Evolutionary conservation across 306 rosid genomes (phyloP).

Genomic region (Amphicarpaea edgeworthii): DNA sequence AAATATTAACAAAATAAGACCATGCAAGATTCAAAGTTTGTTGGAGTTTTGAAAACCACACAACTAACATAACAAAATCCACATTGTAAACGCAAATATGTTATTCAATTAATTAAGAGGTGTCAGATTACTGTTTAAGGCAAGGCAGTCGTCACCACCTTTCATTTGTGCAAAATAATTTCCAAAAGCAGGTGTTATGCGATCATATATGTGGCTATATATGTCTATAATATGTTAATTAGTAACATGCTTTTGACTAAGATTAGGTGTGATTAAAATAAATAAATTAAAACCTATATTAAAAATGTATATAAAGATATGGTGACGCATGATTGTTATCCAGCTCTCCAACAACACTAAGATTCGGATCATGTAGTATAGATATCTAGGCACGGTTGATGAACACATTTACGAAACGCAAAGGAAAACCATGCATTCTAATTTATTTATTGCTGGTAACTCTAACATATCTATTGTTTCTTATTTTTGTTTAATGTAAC

Average conservation of each 20-base stretch:
- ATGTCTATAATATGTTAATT: conserved; percentile 10
- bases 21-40: conserved; percentile 65
- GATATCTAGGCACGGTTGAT: conserved; percentile 16
- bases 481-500: not conserved
- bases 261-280: conserved; percentile 24
- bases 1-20: conserved; percentile 31
- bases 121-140: conserved; percentile 39
- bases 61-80: conserved; percentile 35
- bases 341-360: conserved; percentile 22
- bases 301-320: conserved; percentile 15
- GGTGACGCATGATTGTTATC: conserved; percentile 49
- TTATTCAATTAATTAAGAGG: conserved; percentile 44
- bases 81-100: conserved; percentile 6
- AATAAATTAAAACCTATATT: not conserved
- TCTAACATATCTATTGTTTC: not conserved
- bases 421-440: conserved; percentile 30
- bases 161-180: conserved; percentile 51
- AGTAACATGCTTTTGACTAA: not conserved
- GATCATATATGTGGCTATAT: conserved; percentile 23
- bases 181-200: conserved; percentile 40
- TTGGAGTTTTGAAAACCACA: conserved; percentile 59
- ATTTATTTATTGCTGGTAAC: not conserved
- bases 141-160: conserved; percentile 40
- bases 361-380: conserved; percentile 18
- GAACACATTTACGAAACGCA: conserved; percentile 33